phyloP scores from a whole-genome alignment of 2,329 filamentous ascomycete genomes.

The Chrysosporium queenslandicum region DNA sequence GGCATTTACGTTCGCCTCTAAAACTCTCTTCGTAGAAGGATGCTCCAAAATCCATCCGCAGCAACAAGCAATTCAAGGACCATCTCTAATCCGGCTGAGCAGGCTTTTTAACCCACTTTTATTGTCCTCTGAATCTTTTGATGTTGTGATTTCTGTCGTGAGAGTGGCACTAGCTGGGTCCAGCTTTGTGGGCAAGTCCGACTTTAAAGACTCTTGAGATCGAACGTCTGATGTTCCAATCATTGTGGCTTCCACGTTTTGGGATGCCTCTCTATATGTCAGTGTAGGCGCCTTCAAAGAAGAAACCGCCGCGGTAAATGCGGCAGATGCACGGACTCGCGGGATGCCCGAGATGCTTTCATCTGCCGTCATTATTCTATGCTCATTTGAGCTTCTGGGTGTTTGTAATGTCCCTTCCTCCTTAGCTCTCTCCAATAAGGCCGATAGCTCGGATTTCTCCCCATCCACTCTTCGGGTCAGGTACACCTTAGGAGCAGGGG shows the following conservation, averaged over 20 bases:
- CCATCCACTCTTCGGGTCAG: slow-evolving; percentile 43
- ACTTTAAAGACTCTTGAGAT: neutral
- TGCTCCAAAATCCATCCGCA: neutral
- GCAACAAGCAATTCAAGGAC: neutral
- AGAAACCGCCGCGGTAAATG: slow-evolving; percentile 5
- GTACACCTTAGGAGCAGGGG: slow-evolving; percentile 49
- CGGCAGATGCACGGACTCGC: neutral
- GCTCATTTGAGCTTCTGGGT: neutral
- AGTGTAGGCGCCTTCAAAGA: neutral
- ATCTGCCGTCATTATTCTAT: neutral
- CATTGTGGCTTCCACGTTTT: neutral
- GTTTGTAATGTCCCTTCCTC: slow-evolving; percentile 8
- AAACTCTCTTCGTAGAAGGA: too few relatives aligned
- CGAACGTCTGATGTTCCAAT: neutral
- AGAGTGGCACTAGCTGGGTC: neutral
- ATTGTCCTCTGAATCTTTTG: neutral
- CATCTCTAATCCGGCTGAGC: slow-evolving; percentile 1
- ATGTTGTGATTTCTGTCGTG: neutral
- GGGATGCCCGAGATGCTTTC: neutral
- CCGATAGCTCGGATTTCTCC: slow-evolving; percentile 22
- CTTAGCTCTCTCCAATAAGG: slow-evolving; percentile 27
- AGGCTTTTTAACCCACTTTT: slow-evolving; percentile 1
- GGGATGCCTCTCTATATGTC: neutral
- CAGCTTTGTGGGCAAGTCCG: neutral
- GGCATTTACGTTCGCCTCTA: too few relatives aligned